phyloP scores from a whole-genome alignment of 805 yeast genomes.

The Candida koratica region DNA sequence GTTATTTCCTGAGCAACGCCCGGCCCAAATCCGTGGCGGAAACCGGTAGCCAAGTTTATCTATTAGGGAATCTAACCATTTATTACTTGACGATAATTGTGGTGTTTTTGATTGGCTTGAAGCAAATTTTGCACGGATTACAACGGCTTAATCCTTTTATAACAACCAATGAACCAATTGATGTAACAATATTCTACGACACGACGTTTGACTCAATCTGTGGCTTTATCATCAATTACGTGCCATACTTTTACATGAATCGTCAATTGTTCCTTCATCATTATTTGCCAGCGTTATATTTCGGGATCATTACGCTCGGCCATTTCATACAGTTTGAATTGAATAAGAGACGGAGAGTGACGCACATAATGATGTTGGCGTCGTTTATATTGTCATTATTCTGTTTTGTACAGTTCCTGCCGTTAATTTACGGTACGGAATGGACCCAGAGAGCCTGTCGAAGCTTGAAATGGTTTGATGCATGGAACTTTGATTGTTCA shows the following conservation, averaged over 20 bases:
- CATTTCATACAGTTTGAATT: slow-evolving; percentile 43
- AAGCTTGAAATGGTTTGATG: slow-evolving; percentile 27
- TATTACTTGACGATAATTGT: slow-evolving; percentile 46
- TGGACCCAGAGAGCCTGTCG: slow-evolving; percentile 46
- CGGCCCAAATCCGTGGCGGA: slow-evolving; percentile 13
- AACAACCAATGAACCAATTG: slow-evolving; percentile 14
- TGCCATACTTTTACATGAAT: slow-evolving; percentile 49
- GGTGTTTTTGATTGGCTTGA: slow-evolving; percentile 24
- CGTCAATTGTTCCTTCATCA: slow-evolving; percentile 42
- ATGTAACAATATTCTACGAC: slow-evolving; percentile 17
- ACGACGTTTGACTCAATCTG: slow-evolving; percentile 36
- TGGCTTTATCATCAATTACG: slow-evolving; percentile 57
- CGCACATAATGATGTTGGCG: slow-evolving; percentile 20
- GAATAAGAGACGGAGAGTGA: slow-evolving; percentile 23
- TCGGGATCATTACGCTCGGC: slow-evolving; percentile 43
- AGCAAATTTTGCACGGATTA: slow-evolving; percentile 19
- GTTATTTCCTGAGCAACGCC: slow-evolving; percentile 45
- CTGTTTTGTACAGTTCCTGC: slow-evolving; percentile 30
- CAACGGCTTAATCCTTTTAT: slow-evolving; percentile 30
- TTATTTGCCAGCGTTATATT: slow-evolving; percentile 49
- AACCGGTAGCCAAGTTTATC: slow-evolving; percentile 43
- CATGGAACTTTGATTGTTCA: slow-evolving; percentile 46
- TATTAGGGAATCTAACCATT: slow-evolving; percentile 59
- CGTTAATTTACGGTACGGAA: slow-evolving; percentile 43
- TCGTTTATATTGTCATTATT: slow-evolving; percentile 18